A percentile compares a stretch with the other conserved stretches of the same genome.
phyloP scores from a whole-genome alignment of 1,284 basidiomycete genomes.

The Ustilago crameri region DNA sequence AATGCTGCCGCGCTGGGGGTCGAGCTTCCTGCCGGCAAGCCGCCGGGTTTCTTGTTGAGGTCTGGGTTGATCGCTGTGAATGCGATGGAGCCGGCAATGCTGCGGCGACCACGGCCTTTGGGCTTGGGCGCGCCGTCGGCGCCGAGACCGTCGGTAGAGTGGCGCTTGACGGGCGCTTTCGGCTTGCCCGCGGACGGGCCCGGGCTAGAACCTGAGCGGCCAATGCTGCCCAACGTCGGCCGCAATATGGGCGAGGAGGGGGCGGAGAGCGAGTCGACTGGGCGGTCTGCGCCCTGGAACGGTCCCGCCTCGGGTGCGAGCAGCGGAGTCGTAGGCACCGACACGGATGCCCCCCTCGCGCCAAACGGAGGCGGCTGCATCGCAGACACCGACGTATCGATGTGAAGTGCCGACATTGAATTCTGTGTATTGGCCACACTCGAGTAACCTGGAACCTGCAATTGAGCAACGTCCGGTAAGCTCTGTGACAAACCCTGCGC shows the following conservation, averaged over 20 bases:
- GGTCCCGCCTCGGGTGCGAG: constrained; percentile 36
- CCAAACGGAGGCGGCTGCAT: constrained; percentile 39
- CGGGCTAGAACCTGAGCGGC: constrained; percentile 40
- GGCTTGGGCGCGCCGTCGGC: constrained; percentile 30
- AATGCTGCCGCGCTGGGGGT: constrained; percentile 20
- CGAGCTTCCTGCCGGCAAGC: constrained; percentile 18
- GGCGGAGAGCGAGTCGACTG: constrained; percentile 46
- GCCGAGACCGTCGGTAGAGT: constrained; percentile 29
- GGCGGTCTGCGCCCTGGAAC: constrained; percentile 33
- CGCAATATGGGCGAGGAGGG: constrained; percentile 43
- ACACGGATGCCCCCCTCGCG: constrained; percentile 31
- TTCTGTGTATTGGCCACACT: constrained; percentile 15
- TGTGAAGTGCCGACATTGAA: constrained; percentile 13
- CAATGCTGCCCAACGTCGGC: constrained; percentile 30
- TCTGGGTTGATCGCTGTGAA: constrained; percentile 49
- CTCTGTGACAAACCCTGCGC: constrained; percentile 16
- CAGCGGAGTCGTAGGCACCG: constrained; percentile 41
- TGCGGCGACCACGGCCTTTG: constrained; percentile 40
- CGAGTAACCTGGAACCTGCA: constrained; percentile 26
- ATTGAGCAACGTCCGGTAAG: constrained; percentile 36
- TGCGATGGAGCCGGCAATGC: constrained; percentile 39
- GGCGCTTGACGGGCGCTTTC: constrained; percentile 26
- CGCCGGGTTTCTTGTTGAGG: constrained; percentile 25
- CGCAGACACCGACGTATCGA: constrained; percentile 30
- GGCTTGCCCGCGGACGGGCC: constrained; percentile 22